These are phyloP conservation scores for Globisporangium echinulatum DNA, from an alignment of 352 stramenopile genomes.

Conservation along the genomic window DNA sequence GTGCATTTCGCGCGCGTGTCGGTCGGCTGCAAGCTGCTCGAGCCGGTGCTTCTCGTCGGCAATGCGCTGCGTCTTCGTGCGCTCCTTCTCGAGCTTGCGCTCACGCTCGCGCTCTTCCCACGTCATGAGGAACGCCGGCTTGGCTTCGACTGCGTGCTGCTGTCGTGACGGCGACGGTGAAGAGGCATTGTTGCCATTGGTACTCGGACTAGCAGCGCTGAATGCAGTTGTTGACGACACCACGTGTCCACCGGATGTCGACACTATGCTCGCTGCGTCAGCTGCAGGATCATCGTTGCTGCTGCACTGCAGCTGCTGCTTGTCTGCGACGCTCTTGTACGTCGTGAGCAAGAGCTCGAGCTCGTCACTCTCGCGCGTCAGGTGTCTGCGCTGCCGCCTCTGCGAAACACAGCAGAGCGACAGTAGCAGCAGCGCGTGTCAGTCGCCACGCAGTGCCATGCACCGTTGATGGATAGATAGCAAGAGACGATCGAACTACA, in stretches of 20 bases:
- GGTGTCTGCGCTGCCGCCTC: slow-evolving; percentile 27
- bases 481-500: background rate
- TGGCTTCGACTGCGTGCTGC: slow-evolving; percentile 7
- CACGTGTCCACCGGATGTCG: background rate
- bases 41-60: slow-evolving; percentile 55
- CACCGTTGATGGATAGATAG: background rate
- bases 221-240: background rate
- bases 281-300: background rate
- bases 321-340: slow-evolving; percentile 45
- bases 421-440: background rate
- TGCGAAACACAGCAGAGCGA: slow-evolving; percentile 4
- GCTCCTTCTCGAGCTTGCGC: slow-evolving; percentile 50
- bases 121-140: slow-evolving; percentile 55
- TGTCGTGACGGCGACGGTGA: background rate
- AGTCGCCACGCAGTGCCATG: background rate
- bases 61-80: slow-evolving; percentile 48
- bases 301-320: slow-evolving; percentile 7
- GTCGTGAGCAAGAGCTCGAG: slow-evolving; percentile 44
- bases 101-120: slow-evolving; percentile 69
- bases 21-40: slow-evolving; percentile 28
- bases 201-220: too few species aligned
- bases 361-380: slow-evolving; percentile 49
- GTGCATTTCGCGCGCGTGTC: slow-evolving; percentile 13
- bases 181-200: background rate
- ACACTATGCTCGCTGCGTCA: background rate